Evolutionary conservation across 331 rosid species (phyloP).

Genomic region (Malus hybrid): DNA sequence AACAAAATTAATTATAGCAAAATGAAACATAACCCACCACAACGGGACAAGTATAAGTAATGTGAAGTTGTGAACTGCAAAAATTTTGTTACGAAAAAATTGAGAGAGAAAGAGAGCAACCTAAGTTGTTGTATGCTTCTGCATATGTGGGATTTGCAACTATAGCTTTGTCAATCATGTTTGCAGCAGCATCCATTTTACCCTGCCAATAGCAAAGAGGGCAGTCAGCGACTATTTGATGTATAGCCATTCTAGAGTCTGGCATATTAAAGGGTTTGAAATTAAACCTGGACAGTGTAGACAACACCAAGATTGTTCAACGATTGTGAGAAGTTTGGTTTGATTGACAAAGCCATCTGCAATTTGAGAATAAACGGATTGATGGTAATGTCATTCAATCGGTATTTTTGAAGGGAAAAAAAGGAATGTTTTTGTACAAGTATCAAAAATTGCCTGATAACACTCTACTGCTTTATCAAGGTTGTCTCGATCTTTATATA

Average conservation of each 20-base stretch:
- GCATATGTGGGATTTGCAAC: slow-evolving; percentile 95
- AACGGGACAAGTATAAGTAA: neutral
- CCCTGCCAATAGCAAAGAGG: slow-evolving; percentile 55
- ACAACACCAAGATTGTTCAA: slow-evolving; percentile 98
- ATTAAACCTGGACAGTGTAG: slow-evolving; percentile 88
- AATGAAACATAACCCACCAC: neutral
- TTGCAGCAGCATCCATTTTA: slow-evolving; percentile 97
- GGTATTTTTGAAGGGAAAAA: neutral
- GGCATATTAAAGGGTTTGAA: slow-evolving; percentile 5
- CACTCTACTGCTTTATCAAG: slow-evolving; percentile 98
- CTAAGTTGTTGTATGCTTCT: slow-evolving; percentile 94
- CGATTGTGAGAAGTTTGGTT: slow-evolving; percentile 94
- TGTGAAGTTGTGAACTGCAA: neutral
- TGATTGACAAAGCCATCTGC: slow-evolving; percentile 85
- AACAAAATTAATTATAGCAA: neutral
- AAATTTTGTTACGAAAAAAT: slow-evolving; percentile 1
- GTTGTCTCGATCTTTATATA: slow-evolving; percentile 94
- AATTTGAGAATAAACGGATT: slow-evolving; percentile 1
- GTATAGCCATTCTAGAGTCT: slow-evolving; percentile 11
- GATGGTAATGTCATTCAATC: neutral
- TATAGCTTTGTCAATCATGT: slow-evolving; percentile 97
- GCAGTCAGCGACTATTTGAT: slow-evolving; percentile 12
- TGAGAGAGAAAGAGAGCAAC: slow-evolving; percentile 25
- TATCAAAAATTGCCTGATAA: slow-evolving; percentile 65
- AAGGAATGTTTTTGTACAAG: neutral